Evolutionary conservation across 2,329 filamentous ascomycete species (phyloP).

Genomic region (Fusarium metavorans): DNA sequence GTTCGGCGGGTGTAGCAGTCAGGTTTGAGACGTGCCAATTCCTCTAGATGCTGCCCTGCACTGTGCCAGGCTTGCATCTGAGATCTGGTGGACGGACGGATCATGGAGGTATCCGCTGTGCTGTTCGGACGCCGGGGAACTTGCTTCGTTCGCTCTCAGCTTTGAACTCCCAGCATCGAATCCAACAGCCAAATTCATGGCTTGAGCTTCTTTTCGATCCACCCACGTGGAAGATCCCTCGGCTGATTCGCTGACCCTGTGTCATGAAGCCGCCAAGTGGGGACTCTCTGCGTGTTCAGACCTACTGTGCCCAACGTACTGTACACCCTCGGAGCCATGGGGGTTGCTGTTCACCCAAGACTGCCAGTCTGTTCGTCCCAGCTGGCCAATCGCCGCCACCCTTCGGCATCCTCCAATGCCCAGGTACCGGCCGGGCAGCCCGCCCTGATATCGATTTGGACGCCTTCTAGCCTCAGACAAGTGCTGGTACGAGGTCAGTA

Average conservation of each 20-base stretch:
- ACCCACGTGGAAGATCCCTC: constrained; percentile 35
- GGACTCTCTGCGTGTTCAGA: background rate
- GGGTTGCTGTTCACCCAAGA: constrained; percentile 20
- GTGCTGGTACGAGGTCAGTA: constrained; percentile 9
- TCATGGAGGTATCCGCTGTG: constrained; percentile 23
- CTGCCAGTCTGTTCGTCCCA: constrained; percentile 20
- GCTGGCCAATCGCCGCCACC: constrained; percentile 27
- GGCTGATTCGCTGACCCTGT: constrained; percentile 35
- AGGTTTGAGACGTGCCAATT: constrained; percentile 18
- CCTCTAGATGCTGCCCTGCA: background rate
- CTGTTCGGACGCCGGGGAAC: constrained; percentile 17
- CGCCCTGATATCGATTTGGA: constrained; percentile 34
- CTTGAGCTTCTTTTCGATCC: constrained; percentile 25
- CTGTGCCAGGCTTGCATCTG: constrained; percentile 29
- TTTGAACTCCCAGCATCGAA: constrained; percentile 1
- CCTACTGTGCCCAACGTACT: constrained; percentile 31
- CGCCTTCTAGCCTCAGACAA: constrained; percentile 26
- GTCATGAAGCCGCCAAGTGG: constrained; percentile 33
- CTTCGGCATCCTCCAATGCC: constrained; percentile 29
- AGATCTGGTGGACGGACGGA: constrained; percentile 23
- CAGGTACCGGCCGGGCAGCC: constrained; percentile 30
- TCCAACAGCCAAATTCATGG: constrained; percentile 17
- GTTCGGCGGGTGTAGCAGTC: constrained; percentile 14
- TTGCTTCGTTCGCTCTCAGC: constrained; percentile 12
- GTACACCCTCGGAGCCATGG: constrained; percentile 16